A percentile compares a stretch with the other conserved stretches of the same genome.
Evolutionary conservation across 2,329 filamentous ascomycete species (phyloP).

Genomic region (Colletotrichum filicis): DNA sequence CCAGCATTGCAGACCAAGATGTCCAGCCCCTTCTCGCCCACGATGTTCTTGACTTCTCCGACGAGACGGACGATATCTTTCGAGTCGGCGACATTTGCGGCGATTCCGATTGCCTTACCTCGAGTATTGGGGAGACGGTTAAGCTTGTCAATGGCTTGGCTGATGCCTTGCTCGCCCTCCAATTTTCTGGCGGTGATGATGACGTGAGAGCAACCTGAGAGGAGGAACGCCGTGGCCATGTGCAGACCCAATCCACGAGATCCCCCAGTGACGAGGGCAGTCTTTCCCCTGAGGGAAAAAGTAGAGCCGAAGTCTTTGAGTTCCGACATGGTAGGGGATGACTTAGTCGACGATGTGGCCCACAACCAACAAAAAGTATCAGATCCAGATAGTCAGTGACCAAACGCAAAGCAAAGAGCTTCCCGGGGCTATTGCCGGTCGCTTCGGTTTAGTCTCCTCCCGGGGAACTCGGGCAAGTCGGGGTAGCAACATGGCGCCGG

Average conservation of each 20-base stretch:
- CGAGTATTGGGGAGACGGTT: slow-evolving; percentile 70
- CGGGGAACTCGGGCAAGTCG: neutral
- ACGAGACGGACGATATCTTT: slow-evolving; percentile 66
- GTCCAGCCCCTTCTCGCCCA: slow-evolving; percentile 67
- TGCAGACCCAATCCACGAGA: slow-evolving; percentile 67
- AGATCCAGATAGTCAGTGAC: neutral
- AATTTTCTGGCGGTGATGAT: slow-evolving; percentile 80
- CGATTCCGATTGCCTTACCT: slow-evolving; percentile 67
- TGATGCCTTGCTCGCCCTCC: slow-evolving; percentile 63
- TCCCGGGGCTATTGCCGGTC: slow-evolving; percentile 12
- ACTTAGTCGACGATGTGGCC: neutral
- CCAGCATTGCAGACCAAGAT: slow-evolving; percentile 79
- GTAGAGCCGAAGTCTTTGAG: slow-evolving; percentile 42
- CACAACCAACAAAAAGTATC: neutral
- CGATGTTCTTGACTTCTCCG: slow-evolving; percentile 61
- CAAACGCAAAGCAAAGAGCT: neutral
- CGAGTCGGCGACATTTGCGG: slow-evolving; percentile 72
- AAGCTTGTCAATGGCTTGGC: slow-evolving; percentile 72
- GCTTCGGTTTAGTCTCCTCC: neutral
- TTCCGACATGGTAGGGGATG: slow-evolving; percentile 40
- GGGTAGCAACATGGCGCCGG: neutral
- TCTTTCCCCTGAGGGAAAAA: slow-evolving; percentile 50
- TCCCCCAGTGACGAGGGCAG: slow-evolving; percentile 60
- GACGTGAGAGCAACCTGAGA: slow-evolving; percentile 76
- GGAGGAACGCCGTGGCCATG: slow-evolving; percentile 71